A percentile compares a stretch with the other conserved stretches of the same genome.
These are phyloP conservation scores for Parastagonospora nodorum DNA, from an alignment of 2,329 filamentous ascomycete species.

Conservation along the genomic window DNA sequence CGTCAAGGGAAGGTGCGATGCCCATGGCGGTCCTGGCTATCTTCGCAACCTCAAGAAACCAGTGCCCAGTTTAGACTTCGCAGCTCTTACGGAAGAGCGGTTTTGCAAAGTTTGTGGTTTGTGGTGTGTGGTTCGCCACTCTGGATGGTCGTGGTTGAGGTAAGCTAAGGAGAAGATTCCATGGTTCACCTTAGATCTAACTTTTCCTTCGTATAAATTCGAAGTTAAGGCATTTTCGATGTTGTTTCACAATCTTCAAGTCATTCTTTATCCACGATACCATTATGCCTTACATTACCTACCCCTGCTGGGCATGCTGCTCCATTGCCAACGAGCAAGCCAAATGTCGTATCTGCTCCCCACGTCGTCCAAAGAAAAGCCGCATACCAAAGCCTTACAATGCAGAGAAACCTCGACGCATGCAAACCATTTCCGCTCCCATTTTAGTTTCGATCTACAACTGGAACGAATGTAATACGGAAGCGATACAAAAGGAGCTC, in stretches of 20 bases:
- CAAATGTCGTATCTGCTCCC: not conserved
- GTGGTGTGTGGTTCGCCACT: too few relatives aligned
- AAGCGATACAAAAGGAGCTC: not conserved
- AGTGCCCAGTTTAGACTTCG: not conserved
- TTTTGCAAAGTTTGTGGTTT: too few relatives aligned
- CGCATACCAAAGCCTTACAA: not conserved
- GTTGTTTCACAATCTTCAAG: not conserved
- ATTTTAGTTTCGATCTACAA: not conserved
- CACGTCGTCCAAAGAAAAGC: not conserved
- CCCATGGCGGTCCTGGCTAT: too few relatives aligned
- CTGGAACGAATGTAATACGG: not conserved
- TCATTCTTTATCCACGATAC: not conserved
- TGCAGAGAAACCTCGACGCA: not conserved
- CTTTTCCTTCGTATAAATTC: too few relatives aligned
- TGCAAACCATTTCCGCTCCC: not conserved
- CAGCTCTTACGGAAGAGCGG: too few relatives aligned
- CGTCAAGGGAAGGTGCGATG: conserved; percentile 6
- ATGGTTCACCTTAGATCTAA: too few relatives aligned
- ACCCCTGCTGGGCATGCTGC: conserved; percentile 4
- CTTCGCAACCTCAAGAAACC: not conserved
- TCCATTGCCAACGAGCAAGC: not conserved
- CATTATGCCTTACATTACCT: not conserved
- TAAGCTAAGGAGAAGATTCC: too few relatives aligned
- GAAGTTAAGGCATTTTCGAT: not conserved
- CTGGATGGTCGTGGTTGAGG: too few relatives aligned